These are phyloP conservation scores for Cordyceps farinosa DNA, from an alignment of 2,329 filamentous ascomycete genomes.

Conservation along the genomic window DNA sequence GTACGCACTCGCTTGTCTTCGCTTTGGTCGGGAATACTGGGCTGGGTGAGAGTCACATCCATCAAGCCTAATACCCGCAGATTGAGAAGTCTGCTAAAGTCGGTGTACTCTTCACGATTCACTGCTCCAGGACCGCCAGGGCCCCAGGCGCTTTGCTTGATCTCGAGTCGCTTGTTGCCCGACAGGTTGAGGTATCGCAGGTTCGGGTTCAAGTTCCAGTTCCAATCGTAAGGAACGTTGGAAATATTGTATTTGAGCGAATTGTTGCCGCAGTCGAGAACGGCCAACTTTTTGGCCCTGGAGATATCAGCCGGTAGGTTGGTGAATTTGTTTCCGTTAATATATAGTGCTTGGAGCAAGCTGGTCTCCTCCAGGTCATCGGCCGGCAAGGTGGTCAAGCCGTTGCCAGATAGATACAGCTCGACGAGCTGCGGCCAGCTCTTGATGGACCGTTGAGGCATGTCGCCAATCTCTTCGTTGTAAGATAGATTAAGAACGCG, in stretches of 20 bases:
- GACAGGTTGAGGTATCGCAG: constrained; percentile 93
- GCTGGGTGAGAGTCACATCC: constrained; percentile 94
- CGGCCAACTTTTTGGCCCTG: constrained; percentile 84
- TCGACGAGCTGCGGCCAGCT: constrained; percentile 88
- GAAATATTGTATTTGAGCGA: constrained; percentile 97
- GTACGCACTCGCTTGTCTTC: constrained; percentile 94
- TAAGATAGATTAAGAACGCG: constrained; percentile 91
- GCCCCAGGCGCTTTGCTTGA: constrained; percentile 57
- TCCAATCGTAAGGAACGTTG: constrained; percentile 99
- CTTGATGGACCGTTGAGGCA: constrained; percentile 82
- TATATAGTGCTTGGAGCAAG: constrained; percentile 81
- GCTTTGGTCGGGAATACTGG: constrained; percentile 89
- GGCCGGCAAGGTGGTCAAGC: constrained; percentile 83
- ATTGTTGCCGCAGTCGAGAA: constrained; percentile 94
- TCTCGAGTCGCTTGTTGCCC: constrained; percentile 93
- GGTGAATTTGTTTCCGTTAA: constrained; percentile 98
- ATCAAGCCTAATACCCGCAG: constrained; percentile 88
- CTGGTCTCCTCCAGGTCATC: constrained; percentile 92
- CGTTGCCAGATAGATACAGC: constrained; percentile 92
- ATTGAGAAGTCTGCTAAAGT: constrained; percentile 82
- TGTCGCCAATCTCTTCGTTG: constrained; percentile 81
- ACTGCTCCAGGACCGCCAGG: constrained; percentile 49
- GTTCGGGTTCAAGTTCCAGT: constrained; percentile 98
- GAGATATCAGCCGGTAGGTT: constrained; percentile 93
- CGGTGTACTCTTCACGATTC: constrained; percentile 68